Evolutionary conservation across 2,329 filamentous ascomycete genomes (phyloP).

Genomic region (Rutstroemia sydowiana): DNA sequence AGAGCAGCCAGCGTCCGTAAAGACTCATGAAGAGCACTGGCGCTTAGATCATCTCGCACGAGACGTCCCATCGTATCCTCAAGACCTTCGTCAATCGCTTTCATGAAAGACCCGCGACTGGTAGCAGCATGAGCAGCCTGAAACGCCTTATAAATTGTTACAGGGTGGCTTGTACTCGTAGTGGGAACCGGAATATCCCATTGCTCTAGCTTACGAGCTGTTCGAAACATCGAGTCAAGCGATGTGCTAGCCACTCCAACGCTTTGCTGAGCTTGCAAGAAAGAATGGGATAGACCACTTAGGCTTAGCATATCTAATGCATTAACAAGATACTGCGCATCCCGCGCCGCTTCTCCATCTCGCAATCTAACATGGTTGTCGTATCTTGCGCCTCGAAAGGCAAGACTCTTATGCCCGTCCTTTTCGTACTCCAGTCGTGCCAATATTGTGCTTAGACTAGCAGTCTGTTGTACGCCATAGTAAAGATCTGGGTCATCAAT

Average conservation of each 20-base stretch:
- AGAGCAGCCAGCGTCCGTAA: conserved; percentile 63
- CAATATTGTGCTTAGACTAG: conserved; percentile 70
- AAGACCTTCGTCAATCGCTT: conserved; percentile 57
- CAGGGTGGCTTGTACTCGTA: conserved; percentile 52
- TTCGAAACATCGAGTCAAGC: conserved; percentile 67
- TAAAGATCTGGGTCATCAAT: conserved; percentile 95
- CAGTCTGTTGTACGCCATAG: conserved; percentile 77
- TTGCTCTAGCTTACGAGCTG: conserved; percentile 75
- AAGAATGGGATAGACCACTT: conserved; percentile 74
- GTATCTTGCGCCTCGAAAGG: conserved; percentile 85
- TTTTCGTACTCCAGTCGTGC: conserved; percentile 82
- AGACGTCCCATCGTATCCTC: conserved; percentile 52
- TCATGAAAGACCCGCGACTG: conserved; percentile 45
- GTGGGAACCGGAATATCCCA: conserved; percentile 82
- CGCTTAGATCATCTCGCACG: conserved; percentile 41
- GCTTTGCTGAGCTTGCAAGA: conserved; percentile 62
- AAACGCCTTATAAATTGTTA: conserved; percentile 71
- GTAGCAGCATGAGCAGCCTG: conserved; percentile 67
- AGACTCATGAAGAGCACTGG: conserved; percentile 45
- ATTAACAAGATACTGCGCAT: conserved; percentile 64
- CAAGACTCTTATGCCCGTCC: conserved; percentile 76
- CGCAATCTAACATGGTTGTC: conserved; percentile 70
- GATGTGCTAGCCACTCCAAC: conserved; percentile 49
- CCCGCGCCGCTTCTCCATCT: conserved; percentile 47
- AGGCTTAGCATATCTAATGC: conserved; percentile 76